Conservation (phyloP, 2,329 filamentous ascomycete genomes). For the Penicillium sp. region DNA sequence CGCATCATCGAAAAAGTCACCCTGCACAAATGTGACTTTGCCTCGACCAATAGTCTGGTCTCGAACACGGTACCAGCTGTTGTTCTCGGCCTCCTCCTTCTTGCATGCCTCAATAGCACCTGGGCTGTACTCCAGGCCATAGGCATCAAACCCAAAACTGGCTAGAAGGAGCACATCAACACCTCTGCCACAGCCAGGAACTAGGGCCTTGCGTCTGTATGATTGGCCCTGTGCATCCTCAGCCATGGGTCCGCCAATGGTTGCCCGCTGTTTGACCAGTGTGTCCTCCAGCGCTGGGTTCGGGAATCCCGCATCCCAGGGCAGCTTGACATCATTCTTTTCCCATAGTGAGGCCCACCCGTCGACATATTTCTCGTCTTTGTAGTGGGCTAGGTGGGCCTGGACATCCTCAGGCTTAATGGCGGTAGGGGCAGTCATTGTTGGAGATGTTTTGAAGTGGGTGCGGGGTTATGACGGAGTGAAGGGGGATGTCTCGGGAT, state of each 20-base stretch:
- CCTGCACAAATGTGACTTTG: constrained; percentile 42
- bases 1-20: constrained; percentile 47
- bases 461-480: neutral
- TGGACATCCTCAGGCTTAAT: constrained; percentile 28
- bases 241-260: constrained; percentile 38
- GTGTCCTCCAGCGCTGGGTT: constrained; percentile 60
- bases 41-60: constrained; percentile 39
- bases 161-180: constrained; percentile 77
- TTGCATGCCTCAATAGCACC: constrained; percentile 46
- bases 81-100: constrained; percentile 34
- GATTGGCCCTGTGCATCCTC: constrained; percentile 20
- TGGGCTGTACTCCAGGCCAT: constrained; percentile 68
- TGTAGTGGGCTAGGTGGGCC: constrained; percentile 45
- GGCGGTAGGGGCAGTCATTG: constrained; percentile 16
- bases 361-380: constrained; percentile 42
- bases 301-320: constrained; percentile 61
- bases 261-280: constrained; percentile 40
- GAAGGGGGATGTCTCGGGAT: neutral
- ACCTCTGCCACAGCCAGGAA: constrained; percentile 79
- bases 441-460: constrained; percentile 2
- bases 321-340: constrained; percentile 48
- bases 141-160: constrained; percentile 73
- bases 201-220: constrained; percentile 59
- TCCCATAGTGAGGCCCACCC: constrained; percentile 60
- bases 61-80: constrained; percentile 36